Percentiles rank a stretch among this genome's conserved stretches.
Conservation (phyloP, 371 early-diverging fungal genomes). For the Enterocytospora artemiae region DNA sequence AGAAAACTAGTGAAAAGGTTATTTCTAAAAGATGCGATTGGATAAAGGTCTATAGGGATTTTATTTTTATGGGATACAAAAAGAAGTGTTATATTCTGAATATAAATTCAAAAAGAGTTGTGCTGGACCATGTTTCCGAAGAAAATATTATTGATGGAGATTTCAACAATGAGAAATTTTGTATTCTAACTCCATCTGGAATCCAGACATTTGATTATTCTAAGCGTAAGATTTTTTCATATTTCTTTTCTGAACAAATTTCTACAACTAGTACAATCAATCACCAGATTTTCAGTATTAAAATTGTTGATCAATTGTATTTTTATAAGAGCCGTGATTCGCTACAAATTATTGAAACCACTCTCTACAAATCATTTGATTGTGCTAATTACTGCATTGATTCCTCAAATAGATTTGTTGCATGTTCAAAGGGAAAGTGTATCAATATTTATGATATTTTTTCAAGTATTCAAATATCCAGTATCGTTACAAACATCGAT, state of each 20-base stretch:
- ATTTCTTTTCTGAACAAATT: not conserved
- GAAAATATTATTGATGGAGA: constrained; percentile 4
- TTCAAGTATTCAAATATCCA: not conserved
- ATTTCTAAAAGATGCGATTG: not conserved
- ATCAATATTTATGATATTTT: not conserved
- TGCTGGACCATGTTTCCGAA: not conserved
- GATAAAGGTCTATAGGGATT: not conserved
- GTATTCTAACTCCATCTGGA: not conserved
- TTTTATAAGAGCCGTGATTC: not conserved
- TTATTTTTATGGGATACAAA: not conserved
- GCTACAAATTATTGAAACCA: not conserved
- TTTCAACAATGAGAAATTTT: constrained; percentile 5
- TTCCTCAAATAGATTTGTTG: not conserved
- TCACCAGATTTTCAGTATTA: not conserved
- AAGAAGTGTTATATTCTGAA: not conserved
- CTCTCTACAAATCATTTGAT: not conserved
- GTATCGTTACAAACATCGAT: not conserved
- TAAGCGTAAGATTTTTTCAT: not conserved
- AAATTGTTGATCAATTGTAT: not conserved
- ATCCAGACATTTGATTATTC: not conserved
- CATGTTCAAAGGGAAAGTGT: not conserved
- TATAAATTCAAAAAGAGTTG: constrained; percentile 6
- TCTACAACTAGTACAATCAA: not conserved
- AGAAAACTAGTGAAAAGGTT: not conserved
- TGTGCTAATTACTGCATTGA: not conserved